phyloP scores from a whole-genome alignment of 2,329 filamentous ascomycete genomes.

The Fusarium multiceps region DNA sequence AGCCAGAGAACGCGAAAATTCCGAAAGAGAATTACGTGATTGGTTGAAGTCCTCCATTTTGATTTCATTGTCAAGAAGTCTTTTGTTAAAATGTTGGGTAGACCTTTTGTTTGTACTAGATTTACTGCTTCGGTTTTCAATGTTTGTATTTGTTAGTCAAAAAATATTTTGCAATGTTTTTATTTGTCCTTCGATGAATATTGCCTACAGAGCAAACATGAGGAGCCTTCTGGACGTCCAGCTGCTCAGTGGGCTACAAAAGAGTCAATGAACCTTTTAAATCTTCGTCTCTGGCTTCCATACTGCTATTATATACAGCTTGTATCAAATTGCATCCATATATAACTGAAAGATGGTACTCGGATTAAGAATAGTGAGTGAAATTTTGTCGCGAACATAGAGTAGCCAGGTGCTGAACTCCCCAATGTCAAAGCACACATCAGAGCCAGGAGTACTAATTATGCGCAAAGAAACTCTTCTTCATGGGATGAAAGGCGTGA shows the following conservation, averaged over 20 bases:
- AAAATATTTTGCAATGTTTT: not conserved
- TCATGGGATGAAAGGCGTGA: fast-evolving
- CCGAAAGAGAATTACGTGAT: not conserved
- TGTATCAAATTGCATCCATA: fast-evolving
- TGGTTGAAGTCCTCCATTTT: not conserved
- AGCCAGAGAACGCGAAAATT: not conserved
- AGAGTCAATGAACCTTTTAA: not conserved
- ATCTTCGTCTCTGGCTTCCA: fast-evolving
- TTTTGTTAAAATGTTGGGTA: not conserved
- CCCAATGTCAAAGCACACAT: fast-evolving
- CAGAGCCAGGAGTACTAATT: not conserved
- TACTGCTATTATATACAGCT: fast-evolving
- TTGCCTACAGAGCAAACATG: not conserved
- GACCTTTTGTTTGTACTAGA: not conserved
- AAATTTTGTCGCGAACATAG: fast-evolving
- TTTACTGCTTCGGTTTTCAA: fast-evolving
- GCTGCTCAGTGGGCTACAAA: not conserved
- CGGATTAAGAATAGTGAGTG: not conserved
- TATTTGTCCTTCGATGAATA: not conserved
- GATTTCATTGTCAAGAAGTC: not conserved
- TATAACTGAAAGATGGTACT: not conserved
- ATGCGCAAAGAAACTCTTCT: fast-evolving
- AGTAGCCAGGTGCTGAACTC: not conserved
- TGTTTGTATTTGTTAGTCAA: not conserved
- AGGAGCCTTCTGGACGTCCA: not conserved